A percentile compares a stretch with the other conserved stretches of the same genome.
Conservation (phyloP, 305 asterid species). For the Fraxinus baroniana region DNA sequence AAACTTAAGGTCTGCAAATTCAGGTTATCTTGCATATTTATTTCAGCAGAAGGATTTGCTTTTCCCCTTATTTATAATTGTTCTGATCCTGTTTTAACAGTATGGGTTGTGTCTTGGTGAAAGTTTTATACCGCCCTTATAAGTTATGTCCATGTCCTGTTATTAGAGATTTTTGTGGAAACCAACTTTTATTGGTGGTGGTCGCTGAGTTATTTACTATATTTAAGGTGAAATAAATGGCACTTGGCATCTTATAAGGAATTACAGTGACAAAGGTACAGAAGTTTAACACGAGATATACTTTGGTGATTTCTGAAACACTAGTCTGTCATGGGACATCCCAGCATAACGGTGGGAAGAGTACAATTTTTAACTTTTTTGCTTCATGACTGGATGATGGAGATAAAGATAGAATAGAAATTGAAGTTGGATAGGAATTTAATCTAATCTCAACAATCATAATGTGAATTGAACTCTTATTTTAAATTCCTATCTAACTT, state of each 20-base stretch:
- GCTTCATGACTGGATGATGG: background rate
- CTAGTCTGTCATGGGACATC: background rate
- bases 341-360: background rate
- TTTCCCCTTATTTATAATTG: background rate
- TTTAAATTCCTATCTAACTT: no score
- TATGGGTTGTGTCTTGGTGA: background rate
- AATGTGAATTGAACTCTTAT: no score
- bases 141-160: background rate
- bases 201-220: background rate
- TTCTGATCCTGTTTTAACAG: no score
- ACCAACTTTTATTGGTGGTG: background rate
- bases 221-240: background rate
- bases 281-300: background rate
- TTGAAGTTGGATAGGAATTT: no score
- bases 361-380: background rate
- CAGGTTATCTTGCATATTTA: background rate
- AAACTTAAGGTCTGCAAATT: conserved; percentile 69
- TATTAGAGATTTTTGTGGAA: background rate
- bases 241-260: background rate
- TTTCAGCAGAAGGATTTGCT: background rate
- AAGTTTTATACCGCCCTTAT: background rate
- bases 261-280: background rate
- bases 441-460: no score
- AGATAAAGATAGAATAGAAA: background rate
- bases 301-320: background rate